A percentile compares a stretch with the other conserved stretches of the same genome.
Conservation (phyloP, 179 eudicot species). For the Patellifolia procumbens region DNA sequence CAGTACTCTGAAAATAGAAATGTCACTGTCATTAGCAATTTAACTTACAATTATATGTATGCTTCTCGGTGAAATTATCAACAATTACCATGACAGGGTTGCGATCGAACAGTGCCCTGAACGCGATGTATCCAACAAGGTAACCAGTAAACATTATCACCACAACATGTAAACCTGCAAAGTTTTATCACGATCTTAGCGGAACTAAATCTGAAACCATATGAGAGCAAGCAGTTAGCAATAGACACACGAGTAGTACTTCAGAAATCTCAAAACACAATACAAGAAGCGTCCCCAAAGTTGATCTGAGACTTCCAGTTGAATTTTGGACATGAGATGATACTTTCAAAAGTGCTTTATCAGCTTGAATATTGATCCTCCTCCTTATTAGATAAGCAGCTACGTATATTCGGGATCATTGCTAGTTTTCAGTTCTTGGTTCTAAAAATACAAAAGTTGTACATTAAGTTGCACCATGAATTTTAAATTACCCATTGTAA, state of each 20-base stretch:
- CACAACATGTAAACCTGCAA: conserved; percentile 84
- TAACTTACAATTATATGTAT: neutral
- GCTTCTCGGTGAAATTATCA: neutral
- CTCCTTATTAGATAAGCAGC: neutral
- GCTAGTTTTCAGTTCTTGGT: neutral
- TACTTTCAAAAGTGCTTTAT: neutral
- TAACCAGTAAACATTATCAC: conserved; percentile 86
- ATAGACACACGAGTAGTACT: neutral
- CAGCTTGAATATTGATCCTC: neutral
- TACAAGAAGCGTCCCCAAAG: neutral
- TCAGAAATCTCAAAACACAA: neutral
- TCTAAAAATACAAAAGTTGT: neutral
- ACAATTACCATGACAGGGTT: conserved; percentile 73
- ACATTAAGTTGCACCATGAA: neutral
- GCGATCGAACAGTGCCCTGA: conserved; percentile 81
- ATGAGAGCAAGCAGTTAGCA: neutral
- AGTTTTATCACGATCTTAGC: conserved; percentile 7
- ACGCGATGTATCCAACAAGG: conserved; percentile 79
- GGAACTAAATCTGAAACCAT: neutral
- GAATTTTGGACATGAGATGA: neutral
- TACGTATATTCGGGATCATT: neutral
- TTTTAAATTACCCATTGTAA: neutral
- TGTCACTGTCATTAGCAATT: conserved; percentile 7
- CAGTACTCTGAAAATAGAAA: conserved; percentile 62
- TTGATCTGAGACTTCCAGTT: neutral